These are phyloP conservation scores for Aspergillus ochraceoroseus DNA, from an alignment of 2,329 filamentous ascomycete genomes.

Conservation along the genomic window DNA sequence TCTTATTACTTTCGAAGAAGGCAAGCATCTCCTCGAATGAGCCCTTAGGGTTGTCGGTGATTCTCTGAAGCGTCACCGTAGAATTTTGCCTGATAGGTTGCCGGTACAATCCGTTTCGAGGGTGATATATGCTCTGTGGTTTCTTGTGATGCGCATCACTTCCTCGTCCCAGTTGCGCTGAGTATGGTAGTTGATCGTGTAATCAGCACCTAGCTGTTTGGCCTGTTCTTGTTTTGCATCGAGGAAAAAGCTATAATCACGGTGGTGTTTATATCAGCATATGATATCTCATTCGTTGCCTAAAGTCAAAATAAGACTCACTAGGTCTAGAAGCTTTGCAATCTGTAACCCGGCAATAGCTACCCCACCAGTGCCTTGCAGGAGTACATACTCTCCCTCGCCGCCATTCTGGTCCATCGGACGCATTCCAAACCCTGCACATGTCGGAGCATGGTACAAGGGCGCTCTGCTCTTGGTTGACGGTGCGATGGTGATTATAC, in stretches of 20 bases:
- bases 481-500: constrained; percentile 61
- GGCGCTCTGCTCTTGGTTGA: constrained; percentile 37
- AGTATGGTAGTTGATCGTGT: constrained; percentile 49
- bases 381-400: constrained; percentile 47
- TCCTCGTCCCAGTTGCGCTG: constrained; percentile 45
- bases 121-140: constrained; percentile 49
- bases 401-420: constrained; percentile 46
- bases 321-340: constrained; percentile 47
- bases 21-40: constrained; percentile 42
- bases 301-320: constrained; percentile 14
- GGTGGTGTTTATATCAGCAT: constrained; percentile 29
- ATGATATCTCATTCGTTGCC: neutral
- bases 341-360: constrained; percentile 45
- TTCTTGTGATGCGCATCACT: constrained; percentile 43
- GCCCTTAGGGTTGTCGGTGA: constrained; percentile 60
- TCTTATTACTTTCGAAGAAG: constrained; percentile 33
- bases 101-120: constrained; percentile 51
- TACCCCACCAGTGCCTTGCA: constrained; percentile 52
- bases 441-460: constrained; percentile 67
- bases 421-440: constrained; percentile 52
- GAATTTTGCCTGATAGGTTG: constrained; percentile 51
- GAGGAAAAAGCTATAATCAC: constrained; percentile 51
- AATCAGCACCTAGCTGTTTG: constrained; percentile 47
- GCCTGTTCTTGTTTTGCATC: constrained; percentile 50
- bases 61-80: constrained; percentile 53